Base-by-base conservation (phyloP, 768 basidiomycete genomes). In the Boletus insuetus region DNA sequence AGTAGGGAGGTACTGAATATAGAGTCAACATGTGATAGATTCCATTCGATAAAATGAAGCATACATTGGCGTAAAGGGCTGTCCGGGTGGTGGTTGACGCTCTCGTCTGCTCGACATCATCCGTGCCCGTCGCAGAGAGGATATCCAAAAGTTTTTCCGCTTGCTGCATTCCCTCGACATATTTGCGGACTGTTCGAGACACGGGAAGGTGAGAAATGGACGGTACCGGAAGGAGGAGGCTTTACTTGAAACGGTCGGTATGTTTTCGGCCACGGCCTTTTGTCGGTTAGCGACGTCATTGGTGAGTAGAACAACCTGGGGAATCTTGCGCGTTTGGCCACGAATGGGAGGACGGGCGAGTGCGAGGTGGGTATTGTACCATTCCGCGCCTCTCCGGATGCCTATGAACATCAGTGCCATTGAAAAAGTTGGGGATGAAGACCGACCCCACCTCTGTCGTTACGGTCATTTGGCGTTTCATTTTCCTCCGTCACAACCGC, bases 391-490 rank as follows among this genome's bases (percentile, higher is more conserved):
- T 65, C 84, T 88, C 46, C 97, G 83, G 56, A 99, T 99, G 7
- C 91, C 95, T 94, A 59, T 26, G n/a, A 1, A 51, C 9, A 13
- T 65, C 22, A 46, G n/a, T 6, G 4, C 0, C 7, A 34, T 14
- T 0, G n/a, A 38, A 6, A 31, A 10, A 4, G 3, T 4, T 7
- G 14, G 7, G 9, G 3, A 2, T 10, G 2, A 22, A 29, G 13
- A 16, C 7, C 31, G 7, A 66, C 13, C 26, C 17, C 55, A 91
- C 94, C 89, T 82, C 97, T 76, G 67, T 98, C 97, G 65, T 98
- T 98, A 26, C 90, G 80, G 67, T 99, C 97, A 62, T 98, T 98
- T 0, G 94, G 91, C 0, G 84, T 84, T 72, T 95, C 92, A 5
- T 78, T 84, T 52, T 88, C 84, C 58, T 88, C 84, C 16, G 89